Conservation (phyloP, 148 eudicot genomes). For the Chenopodium formosanum region DNA sequence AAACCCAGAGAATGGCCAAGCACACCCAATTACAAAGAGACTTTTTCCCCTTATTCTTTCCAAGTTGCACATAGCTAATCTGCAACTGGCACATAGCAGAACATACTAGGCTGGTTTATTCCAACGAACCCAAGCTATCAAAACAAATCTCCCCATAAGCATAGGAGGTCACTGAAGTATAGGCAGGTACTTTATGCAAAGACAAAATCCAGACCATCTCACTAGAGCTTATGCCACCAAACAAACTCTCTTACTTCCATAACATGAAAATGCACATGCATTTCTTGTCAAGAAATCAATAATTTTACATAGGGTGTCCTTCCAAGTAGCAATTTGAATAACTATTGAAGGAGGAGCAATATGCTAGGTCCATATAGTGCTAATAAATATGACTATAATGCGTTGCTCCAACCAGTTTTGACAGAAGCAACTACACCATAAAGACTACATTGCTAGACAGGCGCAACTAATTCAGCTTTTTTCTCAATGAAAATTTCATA, state of each 20-base stretch:
- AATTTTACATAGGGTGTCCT: not conserved
- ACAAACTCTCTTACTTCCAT: not conserved
- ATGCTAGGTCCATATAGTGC: not conserved
- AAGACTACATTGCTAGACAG: not conserved
- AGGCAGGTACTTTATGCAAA: not conserved
- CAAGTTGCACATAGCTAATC: not conserved
- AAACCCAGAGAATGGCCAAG: not conserved
- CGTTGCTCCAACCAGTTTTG: not conserved
- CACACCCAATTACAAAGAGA: not conserved
- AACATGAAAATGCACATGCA: not conserved
- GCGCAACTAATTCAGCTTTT: not conserved
- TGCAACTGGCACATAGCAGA: not conserved
- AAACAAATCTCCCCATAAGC: not conserved
- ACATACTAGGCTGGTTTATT: not conserved
- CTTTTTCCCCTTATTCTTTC: not conserved
- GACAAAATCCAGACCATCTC: not conserved
- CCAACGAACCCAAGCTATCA: not conserved
- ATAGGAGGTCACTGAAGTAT: not conserved
- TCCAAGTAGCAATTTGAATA: not conserved
- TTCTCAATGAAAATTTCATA: not conserved
- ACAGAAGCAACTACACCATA: not conserved
- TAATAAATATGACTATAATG: not conserved
- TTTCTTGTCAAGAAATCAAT: not conserved
- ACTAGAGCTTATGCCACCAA: not conserved
- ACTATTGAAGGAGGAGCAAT: not conserved